Evolutionary conservation across 169 alveolate species (phyloP).

Genomic region (Eimeria sp.): DNA sequence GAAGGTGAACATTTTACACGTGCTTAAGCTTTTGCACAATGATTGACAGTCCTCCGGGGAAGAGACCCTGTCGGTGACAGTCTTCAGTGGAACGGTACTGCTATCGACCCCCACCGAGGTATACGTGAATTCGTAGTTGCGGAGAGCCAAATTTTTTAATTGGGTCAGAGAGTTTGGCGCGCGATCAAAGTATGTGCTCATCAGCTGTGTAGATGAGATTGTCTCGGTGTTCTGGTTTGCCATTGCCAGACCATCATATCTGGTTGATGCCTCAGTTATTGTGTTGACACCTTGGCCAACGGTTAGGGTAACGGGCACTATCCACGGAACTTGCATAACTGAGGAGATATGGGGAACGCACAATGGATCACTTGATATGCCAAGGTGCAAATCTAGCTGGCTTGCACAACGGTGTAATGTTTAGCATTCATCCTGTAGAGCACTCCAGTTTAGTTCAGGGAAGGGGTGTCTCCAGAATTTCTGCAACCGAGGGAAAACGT

Average conservation of each 20-base stretch:
- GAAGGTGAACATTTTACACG: slow-evolving; percentile 7
- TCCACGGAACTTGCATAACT: slow-evolving; percentile 13
- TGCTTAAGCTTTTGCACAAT: slow-evolving; percentile 25
- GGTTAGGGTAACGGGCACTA: not conserved
- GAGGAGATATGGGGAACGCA: not conserved
- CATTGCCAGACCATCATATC: not conserved
- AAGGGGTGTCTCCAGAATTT: too few relatives aligned
- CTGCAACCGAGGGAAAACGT: too few relatives aligned
- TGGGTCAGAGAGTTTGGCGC: not conserved
- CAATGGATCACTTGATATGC: not conserved
- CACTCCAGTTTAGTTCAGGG: too few relatives aligned
- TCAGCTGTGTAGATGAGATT: not conserved
- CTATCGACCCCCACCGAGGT: slow-evolving; percentile 27
- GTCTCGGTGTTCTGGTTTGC: not conserved
- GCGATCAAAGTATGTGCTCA: not conserved
- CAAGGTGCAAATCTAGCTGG: not conserved
- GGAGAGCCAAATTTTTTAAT: not conserved
- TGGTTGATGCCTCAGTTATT: not conserved
- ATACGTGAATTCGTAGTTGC: not conserved
- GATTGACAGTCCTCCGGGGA: not conserved
- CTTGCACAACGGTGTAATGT: not conserved
- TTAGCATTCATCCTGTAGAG: too few relatives aligned
- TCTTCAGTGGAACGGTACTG: not conserved
- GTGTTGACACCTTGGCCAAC: not conserved
- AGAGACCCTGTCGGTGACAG: slow-evolving; percentile 11